Evolutionary conservation across 805 yeast genomes (phyloP).

Genomic region (Spathaspora passalidarum): DNA sequence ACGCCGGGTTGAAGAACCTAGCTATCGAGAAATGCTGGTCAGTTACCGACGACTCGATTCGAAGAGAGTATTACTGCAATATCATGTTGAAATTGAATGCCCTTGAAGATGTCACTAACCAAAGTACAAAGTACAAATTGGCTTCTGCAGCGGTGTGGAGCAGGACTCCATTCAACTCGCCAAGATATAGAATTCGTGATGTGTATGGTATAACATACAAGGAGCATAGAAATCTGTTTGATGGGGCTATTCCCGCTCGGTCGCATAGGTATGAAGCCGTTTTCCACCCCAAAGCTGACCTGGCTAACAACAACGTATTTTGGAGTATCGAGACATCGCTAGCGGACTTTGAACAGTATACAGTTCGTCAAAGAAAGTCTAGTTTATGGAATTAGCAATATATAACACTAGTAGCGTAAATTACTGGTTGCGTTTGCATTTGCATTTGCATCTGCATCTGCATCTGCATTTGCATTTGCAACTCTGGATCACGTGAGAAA

Average conservation of each 20-base stretch:
- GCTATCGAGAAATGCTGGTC: slow-evolving; percentile 31
- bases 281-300: not conserved
- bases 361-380: slow-evolving; percentile 7
- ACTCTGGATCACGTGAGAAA: slow-evolving; percentile 21
- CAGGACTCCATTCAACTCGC: slow-evolving; percentile 17
- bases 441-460: no score
- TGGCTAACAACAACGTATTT: slow-evolving; percentile 10
- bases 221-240: not conserved
- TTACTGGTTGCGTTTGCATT: no score
- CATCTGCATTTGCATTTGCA: no score
- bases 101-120: not conserved
- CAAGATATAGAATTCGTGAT: slow-evolving; percentile 16
- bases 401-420: not conserved
- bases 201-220: slow-evolving; percentile 3
- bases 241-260: not conserved
- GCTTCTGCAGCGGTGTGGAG: slow-evolving; percentile 15
- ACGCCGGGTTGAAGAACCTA: slow-evolving; percentile 9
- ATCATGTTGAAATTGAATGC: not conserved
- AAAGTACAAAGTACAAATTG: slow-evolving; percentile 5
- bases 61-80: slow-evolving; percentile 14
- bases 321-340: slow-evolving; percentile 27
- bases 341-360: slow-evolving; percentile 28
- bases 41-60: slow-evolving; percentile 22
- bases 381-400: not conserved
- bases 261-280: not conserved